phyloP scores from a whole-genome alignment of 371 early-diverging fungal genomes.

The Phascolomyces articulosus region DNA sequence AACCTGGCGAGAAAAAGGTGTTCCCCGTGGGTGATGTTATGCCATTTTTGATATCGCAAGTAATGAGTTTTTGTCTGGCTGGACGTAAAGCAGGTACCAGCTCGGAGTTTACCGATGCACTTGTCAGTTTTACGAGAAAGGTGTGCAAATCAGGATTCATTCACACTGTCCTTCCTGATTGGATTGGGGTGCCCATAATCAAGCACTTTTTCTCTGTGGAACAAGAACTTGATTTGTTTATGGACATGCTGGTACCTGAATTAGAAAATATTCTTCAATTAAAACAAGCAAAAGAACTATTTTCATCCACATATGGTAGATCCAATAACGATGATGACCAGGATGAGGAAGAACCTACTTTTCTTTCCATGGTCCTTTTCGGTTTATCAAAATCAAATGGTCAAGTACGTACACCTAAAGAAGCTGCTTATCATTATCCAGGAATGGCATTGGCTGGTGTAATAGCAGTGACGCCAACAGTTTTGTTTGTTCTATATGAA shows the following conservation, averaged over 20 bases:
- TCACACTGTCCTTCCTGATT: constrained; percentile 20
- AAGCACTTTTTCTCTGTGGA: constrained; percentile 32
- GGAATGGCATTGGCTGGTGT: constrained; percentile 27
- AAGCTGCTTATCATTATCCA: constrained; percentile 34
- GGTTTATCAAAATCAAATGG: constrained; percentile 31
- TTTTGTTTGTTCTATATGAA: constrained; percentile 36
- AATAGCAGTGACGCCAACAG: constrained; percentile 28
- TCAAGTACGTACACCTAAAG: constrained; percentile 14
- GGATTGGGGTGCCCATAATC: constrained; percentile 24
- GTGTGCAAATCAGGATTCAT: constrained; percentile 26
- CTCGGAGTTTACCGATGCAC: constrained; percentile 26
- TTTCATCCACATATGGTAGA: no score
- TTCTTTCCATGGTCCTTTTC: constrained; percentile 25
- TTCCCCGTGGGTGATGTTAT: no score
- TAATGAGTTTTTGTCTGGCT: constrained; percentile 38
- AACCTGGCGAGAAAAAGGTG: no score
- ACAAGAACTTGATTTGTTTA: constrained; percentile 31
- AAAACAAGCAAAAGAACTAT: no score
- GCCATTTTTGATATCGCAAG: neutral
- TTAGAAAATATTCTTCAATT: constrained; percentile 20
- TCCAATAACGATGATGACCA: no score
- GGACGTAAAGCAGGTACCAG: constrained; percentile 26
- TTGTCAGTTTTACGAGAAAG: no score
- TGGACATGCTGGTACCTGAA: constrained; percentile 31
- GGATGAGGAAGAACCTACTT: constrained; percentile 21